phyloP scores from a whole-genome alignment of 192 early-diverging fungal genomes.

The Cladochytrium replicatum region DNA sequence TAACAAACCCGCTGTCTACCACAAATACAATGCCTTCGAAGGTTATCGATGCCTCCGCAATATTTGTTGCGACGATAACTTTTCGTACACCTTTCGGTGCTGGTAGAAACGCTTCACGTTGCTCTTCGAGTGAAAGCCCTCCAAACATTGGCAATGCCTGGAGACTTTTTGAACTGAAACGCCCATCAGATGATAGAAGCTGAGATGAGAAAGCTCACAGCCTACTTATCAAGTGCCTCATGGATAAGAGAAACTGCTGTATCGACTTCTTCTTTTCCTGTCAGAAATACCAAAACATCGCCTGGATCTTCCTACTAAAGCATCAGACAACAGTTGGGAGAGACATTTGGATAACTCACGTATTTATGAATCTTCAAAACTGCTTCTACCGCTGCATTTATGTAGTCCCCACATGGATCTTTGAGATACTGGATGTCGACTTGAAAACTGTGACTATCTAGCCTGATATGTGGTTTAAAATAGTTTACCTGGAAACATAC shows the following conservation, averaged over 20 bases:
- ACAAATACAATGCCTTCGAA: slow-evolving; percentile 69
- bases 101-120: slow-evolving; percentile 54
- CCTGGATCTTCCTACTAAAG: slow-evolving; percentile 40
- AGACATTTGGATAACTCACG: slow-evolving; percentile 8
- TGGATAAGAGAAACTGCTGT: slow-evolving; percentile 45
- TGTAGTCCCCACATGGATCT: slow-evolving; percentile 54
- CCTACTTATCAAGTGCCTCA: slow-evolving; percentile 43
- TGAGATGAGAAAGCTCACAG: slow-evolving; percentile 5
- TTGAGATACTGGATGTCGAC: slow-evolving; percentile 44
- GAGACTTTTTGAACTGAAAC: slow-evolving; percentile 15
- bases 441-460: neutral
- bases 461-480: neutral
- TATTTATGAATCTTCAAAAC: slow-evolving; percentile 64
- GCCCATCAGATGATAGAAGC: too few relatives aligned
- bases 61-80: slow-evolving; percentile 81
- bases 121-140: slow-evolving; percentile 57
- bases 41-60: slow-evolving; percentile 77
- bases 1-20: slow-evolving; percentile 72
- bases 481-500: slow-evolving; percentile 48
- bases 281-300: slow-evolving; percentile 62
- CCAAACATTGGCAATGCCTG: slow-evolving; percentile 58
- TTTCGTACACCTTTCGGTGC: slow-evolving; percentile 52
- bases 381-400: slow-evolving; percentile 55
- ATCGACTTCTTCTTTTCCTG: slow-evolving; percentile 71
- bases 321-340: neutral